Evolutionary conservation across 2,329 filamentous ascomycete species (phyloP), one percentile per base, ranked within the genome.

Genomic region (Penicillium sp.): DNA sequence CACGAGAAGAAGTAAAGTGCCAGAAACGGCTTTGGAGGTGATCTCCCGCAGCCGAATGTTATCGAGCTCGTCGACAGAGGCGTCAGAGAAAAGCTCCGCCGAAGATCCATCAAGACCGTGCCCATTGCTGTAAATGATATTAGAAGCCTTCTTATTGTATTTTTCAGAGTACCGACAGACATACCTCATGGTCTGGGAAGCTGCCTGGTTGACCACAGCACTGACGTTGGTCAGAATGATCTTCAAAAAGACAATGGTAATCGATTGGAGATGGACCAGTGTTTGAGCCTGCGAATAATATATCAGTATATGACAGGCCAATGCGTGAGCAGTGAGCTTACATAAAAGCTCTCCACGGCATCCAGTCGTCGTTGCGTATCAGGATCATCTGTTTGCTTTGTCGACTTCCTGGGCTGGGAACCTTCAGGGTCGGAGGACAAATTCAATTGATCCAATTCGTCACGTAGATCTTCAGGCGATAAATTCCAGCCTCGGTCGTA

Each of bases 211-310:
- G 13, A 93, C 87, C 55, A 95, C 83, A n/a, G 91, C 88, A 27
- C 91, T 95, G 47, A 97, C 91, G 69, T 96, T 96, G 37, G 88
- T 84, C 58, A 98, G 78, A 43, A 98, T 88, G 14, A 92, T 90
- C 72, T 95, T 96, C 63, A 98, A 83, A 39, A 98, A 82, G 5
- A 98, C 93, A 65, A 98, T 96, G 4, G 96, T 89, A 14, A 98
- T 79, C 1, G 93, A 98, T 71, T 98, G 95, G 16, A 99, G 78
- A 72, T 96, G 88, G 1, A 93, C 91, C 51, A 99, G 78, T 0
- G 90, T 86, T 60, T 89, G 82, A 68, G 84, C 82, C 90, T 96
- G 65, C 24, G 50, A 26, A 62, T 14, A 55, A 57, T 19, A 55
- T 52, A 56, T 46, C 49, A 21, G 47, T 24, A 43, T 6, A 46